Base-by-base conservation (phyloP, 1,284 basidiomycete genomes). In the Cryptococcus wingfieldii region DNA sequence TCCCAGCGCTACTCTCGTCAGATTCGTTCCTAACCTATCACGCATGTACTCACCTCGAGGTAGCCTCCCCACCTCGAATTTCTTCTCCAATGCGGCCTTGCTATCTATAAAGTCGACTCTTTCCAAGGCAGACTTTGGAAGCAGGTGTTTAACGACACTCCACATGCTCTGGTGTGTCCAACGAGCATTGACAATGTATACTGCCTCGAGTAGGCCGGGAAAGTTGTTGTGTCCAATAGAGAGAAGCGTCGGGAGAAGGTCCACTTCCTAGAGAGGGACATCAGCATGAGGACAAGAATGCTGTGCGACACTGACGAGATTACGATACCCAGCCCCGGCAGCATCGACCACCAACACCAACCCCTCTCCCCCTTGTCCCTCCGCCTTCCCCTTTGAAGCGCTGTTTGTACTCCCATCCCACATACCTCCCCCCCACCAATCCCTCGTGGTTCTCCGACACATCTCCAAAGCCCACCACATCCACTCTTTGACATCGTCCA, bases 141-240 rank as follows among this genome's bases (percentile, higher is more conserved):
- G 56, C 6, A 81, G 66, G 4, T 78, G 71, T 53, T 79, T 79
- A 58, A 80, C 66, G 39, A 80, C 69, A 10, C 55, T 56, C 80
- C 80, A 81, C 66, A 81, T 77, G 19, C 76, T 75, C 7, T 77
- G 67, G 47, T 80, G 78, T 4, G 77, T 74, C 80, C 80, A 81
- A 16, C 79, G 77, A 19, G 78, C 78, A 64, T 80, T 79, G 52
- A 80, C 65, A 14, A 81, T 67, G 62, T 77, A 79, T 47, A 80
- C 75, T 3, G 62, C 61, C 28, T 72, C 69, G 46, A 77, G 68
- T 39, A 75, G 58, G 0, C 75, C 74, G 0, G 78, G 77, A 54
- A 75, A 79, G 57, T 75, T 65, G 51, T 70, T 65, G 55, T 74
- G 69, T 1, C 69, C 70, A 1, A 77, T 67, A 12, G 68, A 64